phyloP scores from a whole-genome alignment of 2,329 filamentous ascomycete genomes.

The Rutstroemia sp. region DNA sequence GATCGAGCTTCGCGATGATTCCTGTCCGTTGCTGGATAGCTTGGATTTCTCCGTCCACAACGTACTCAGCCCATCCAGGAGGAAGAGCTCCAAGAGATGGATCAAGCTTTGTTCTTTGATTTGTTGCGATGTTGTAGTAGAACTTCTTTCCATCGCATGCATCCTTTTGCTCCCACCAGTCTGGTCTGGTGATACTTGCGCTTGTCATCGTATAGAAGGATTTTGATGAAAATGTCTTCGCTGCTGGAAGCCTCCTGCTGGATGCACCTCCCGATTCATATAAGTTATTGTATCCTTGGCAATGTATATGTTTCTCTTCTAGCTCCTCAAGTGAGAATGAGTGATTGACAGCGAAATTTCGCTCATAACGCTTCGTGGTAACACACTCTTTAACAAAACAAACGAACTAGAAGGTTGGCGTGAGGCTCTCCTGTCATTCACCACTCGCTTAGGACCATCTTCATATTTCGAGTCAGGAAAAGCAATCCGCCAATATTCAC shows the following conservation, averaged over 20 bases:
- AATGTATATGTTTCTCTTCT: too few species aligned
- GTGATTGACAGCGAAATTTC: too few species aligned
- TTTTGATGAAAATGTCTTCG: background rate
- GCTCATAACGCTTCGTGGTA: too few species aligned
- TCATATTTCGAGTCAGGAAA: too few species aligned
- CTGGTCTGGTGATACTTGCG: background rate
- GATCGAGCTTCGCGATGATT: slow-evolving; percentile 5
- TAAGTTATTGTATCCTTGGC: too few species aligned
- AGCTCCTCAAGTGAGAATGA: too few species aligned
- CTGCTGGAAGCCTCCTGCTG: background rate
- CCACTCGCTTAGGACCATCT: too few species aligned
- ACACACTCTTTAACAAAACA: too few species aligned
- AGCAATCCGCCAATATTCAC: too few species aligned
- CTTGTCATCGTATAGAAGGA: background rate
- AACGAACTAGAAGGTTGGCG: too few species aligned
- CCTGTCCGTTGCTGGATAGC: slow-evolving; percentile 3
- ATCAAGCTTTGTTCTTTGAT: slow-evolving; percentile 4
- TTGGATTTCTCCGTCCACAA: background rate
- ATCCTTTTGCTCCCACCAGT: slow-evolving; percentile 7
- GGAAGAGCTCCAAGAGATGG: background rate
- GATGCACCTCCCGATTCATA: background rate
- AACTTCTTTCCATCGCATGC: slow-evolving; percentile 2
- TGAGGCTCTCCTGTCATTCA: too few species aligned
- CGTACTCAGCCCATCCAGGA: background rate
- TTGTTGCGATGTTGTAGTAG: slow-evolving; percentile 5